These are phyloP conservation scores for Neospermospora avenae DNA, from an alignment of 2,329 filamentous ascomycete genomes.

Conservation along the genomic window DNA sequence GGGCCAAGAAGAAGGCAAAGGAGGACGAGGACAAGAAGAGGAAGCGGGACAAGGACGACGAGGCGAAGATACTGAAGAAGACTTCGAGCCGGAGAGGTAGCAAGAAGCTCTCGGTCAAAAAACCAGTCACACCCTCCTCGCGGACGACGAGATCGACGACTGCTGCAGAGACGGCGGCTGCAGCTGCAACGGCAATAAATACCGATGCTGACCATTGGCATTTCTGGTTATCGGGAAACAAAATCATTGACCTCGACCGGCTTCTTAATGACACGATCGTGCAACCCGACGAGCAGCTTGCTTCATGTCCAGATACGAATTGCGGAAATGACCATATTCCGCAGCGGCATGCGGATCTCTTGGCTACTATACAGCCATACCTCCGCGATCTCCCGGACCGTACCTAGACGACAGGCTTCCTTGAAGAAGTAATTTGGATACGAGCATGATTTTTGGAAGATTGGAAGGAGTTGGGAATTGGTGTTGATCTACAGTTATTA, in stretches of 20 bases:
- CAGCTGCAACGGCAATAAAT: no score
- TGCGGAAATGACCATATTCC: neutral
- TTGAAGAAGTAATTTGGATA: neutral
- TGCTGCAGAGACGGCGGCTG: neutral
- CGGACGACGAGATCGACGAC: neutral
- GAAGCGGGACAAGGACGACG: neutral
- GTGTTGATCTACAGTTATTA: no score
- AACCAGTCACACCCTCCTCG: neutral
- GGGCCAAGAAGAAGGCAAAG: neutral
- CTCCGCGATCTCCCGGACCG: neutral
- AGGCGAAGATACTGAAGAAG: neutral
- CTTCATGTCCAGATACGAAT: neutral
- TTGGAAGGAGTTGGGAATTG: neutral
- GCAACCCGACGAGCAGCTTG: neutral
- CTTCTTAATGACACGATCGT: neutral
- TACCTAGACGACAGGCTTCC: neutral
- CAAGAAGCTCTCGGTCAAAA: neutral
- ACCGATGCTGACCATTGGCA: neutral
- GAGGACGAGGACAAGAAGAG: neutral
- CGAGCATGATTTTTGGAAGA: neutral
- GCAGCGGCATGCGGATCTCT: neutral
- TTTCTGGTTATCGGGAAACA: neutral
- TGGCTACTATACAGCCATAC: neutral
- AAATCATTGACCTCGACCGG: neutral
- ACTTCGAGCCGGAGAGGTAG: neutral